These are phyloP conservation scores for Daedaleopsis nitida DNA, from an alignment of 768 basidiomycete genomes.

Conservation along the genomic window DNA sequence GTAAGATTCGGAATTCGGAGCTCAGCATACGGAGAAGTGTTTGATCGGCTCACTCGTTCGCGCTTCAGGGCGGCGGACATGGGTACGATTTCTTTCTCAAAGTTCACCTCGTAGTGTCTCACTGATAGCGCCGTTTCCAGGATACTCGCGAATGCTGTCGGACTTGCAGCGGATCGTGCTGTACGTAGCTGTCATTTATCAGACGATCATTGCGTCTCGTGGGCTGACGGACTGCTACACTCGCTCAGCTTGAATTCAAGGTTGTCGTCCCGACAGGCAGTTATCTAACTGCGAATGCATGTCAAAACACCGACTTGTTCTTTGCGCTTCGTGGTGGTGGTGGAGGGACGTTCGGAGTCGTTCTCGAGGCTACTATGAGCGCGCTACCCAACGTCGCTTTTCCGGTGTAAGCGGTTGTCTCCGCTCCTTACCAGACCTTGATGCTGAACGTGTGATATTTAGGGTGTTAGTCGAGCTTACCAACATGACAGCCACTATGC, in stretches of 20 bases:
- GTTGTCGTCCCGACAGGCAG: background rate
- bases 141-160: conserved; percentile 2
- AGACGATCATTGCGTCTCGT: no score
- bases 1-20: background rate
- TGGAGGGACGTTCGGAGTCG: background rate
- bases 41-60: background rate
- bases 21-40: no score
- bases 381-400: background rate
- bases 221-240: no score
- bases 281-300: background rate
- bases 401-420: background rate
- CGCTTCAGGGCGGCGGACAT: conserved; percentile 1
- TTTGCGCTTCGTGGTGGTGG: background rate
- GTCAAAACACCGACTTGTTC: conserved; percentile 1
- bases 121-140: background rate
- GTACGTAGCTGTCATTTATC: background rate
- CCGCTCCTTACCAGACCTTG: background rate
- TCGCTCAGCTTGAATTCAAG: conserved; percentile 2
- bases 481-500: background rate
- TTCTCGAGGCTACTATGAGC: background rate
- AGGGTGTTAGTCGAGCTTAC: background rate
- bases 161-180: conserved; percentile 2
- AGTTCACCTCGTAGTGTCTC: no score
- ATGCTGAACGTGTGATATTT: no score
- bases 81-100: background rate